These are phyloP conservation scores for Apiospora saccharicola DNA, from an alignment of 2,329 filamentous ascomycete genomes.

Conservation along the genomic window DNA sequence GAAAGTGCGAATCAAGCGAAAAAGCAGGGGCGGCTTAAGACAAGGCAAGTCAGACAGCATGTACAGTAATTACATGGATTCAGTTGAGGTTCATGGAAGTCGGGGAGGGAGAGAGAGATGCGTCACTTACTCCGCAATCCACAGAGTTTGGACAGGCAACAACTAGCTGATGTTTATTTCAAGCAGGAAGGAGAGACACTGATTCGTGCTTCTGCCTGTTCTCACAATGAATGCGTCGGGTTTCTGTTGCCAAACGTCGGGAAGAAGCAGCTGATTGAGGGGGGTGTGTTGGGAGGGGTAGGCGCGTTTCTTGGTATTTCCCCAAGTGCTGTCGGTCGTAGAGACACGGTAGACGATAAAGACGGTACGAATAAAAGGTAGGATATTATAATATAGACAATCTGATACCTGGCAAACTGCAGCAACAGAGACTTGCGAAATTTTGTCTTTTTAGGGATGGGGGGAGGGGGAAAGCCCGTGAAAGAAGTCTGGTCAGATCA, in stretches of 20 bases:
- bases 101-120: conserved; percentile 21
- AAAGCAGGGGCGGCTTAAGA: conserved; percentile 25
- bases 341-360: not conserved
- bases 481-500: not conserved
- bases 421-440: not conserved
- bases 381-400: not conserved
- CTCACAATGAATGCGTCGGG: conserved; percentile 20
- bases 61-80: conserved; percentile 6
- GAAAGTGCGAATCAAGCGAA: not conserved
- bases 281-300: not conserved
- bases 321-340: not conserved
- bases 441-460: conserved; percentile 6
- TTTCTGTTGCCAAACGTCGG: not conserved
- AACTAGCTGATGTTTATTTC: conserved; percentile 25
- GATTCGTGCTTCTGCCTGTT: conserved; percentile 11
- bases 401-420: not conserved
- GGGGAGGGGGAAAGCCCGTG: conserved; percentile 6
- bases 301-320: conserved; percentile 1
- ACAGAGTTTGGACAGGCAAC: conserved; percentile 23
- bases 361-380: not conserved
- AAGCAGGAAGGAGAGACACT: conserved; percentile 8
- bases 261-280: conserved; percentile 14
- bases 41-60: conserved; percentile 20
- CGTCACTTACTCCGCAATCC: conserved; percentile 32
- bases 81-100: conserved; percentile 8